Percentiles rank a stretch among this genome's conserved stretches.
These are phyloP conservation scores for Ascochyta lentis DNA, from an alignment of 2,329 filamentous ascomycete genomes.

Conservation along the genomic window DNA sequence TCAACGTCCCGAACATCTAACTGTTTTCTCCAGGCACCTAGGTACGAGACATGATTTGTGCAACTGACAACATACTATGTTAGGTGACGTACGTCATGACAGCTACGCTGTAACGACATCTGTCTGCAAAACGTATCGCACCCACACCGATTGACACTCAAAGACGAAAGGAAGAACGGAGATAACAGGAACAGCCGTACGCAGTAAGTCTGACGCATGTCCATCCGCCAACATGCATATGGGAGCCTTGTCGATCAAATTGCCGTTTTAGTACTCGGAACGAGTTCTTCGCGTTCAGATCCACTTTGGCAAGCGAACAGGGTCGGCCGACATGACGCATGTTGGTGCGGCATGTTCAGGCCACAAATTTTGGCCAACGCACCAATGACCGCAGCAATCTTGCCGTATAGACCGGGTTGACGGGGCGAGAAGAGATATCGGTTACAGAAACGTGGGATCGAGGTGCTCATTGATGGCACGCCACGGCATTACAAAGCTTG, in stretches of 20 bases:
- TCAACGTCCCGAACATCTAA: too few relatives aligned
- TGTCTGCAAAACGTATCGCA: too few relatives aligned
- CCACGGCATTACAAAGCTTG: constrained; percentile 8
- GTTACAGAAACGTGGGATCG: constrained; percentile 2
- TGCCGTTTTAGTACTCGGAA: constrained; percentile 1
- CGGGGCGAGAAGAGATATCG: constrained; percentile 7
- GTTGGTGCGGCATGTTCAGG: constrained; percentile 1
- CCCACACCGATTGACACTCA: too few relatives aligned
- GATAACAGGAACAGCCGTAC: too few relatives aligned
- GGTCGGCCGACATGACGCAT: constrained; percentile 7
- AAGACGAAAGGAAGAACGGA: too few relatives aligned
- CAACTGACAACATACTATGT: too few relatives aligned
- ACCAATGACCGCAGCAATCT: constrained; percentile 3
- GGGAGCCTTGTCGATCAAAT: constrained; percentile 6
- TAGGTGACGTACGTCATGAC: too few relatives aligned
- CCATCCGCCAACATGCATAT: neutral
- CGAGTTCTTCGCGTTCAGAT: neutral
- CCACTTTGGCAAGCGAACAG: neutral
- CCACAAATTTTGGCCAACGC: constrained; percentile 3
- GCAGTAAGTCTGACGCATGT: too few relatives aligned
- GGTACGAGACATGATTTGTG: too few relatives aligned
- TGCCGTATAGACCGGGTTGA: constrained; percentile 1
- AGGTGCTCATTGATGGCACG: neutral
- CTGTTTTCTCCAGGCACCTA: too few relatives aligned
- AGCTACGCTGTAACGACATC: too few relatives aligned